Conservation (phyloP, 192 early-diverging fungal genomes). For the Oehlia diaphana region DNA sequence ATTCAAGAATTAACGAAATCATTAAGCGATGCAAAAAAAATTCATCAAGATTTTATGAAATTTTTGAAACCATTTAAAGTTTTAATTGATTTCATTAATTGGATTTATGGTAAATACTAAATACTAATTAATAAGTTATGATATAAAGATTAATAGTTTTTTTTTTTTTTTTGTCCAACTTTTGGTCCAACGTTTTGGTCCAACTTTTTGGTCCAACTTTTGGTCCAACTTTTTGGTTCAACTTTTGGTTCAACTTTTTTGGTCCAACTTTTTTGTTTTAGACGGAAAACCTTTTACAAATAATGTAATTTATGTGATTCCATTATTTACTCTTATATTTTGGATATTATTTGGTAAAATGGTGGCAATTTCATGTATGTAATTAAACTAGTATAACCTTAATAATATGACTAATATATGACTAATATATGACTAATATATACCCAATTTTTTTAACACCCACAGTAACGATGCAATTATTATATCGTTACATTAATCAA, state of each 20-base stretch:
- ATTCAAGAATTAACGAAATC: constrained; percentile 7
- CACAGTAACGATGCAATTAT: neutral
- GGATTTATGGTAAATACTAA: neutral
- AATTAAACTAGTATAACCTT: no score
- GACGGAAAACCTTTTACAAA: neutral
- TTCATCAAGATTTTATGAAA: constrained; percentile 13
- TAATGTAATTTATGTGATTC: neutral
- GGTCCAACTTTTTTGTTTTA: no score
- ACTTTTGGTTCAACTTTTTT: no score
- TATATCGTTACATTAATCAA: neutral
- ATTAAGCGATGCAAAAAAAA: neutral
- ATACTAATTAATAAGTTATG: no score
- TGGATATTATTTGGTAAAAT: neutral
- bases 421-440: no score
- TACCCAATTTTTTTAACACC: no score
- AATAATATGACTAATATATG: no score
- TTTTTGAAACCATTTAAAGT: neutral
- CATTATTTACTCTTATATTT: neutral
- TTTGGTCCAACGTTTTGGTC: no score
- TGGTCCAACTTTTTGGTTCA: no score
- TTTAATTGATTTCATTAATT: neutral
- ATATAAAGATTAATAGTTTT: no score
- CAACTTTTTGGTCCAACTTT: no score
- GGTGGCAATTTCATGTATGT: neutral
- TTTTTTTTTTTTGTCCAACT: no score